phyloP scores from a whole-genome alignment of 139 green algal genomes.

The Chlorella sp. region DNA sequence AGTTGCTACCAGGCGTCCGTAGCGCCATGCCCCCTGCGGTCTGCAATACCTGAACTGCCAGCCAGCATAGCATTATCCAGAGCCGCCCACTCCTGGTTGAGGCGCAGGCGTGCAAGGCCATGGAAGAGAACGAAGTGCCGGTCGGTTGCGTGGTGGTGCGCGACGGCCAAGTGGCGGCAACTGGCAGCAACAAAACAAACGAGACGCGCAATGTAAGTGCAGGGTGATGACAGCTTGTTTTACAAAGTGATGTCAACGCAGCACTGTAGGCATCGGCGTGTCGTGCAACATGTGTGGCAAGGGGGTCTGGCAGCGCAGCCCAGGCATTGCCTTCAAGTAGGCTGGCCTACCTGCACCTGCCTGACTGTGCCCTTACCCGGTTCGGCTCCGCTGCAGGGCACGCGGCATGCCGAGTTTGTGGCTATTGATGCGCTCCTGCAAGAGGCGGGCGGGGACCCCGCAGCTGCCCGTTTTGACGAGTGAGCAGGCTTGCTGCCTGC shows the following conservation, averaged over 20 bases:
- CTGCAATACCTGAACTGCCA: too few species aligned
- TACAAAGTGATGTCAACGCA: too few species aligned
- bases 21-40: neutral
- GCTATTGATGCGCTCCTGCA: conserved; percentile 87
- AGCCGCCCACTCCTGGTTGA: neutral
- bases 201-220: conserved; percentile 80
- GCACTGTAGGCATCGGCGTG: too few species aligned
- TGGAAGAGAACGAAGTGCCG: conserved; percentile 70
- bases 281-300: too few species aligned
- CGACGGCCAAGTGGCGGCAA: conserved; percentile 59
- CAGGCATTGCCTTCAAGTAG: neutral
- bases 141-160: conserved; percentile 86
- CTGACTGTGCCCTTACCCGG: neutral
- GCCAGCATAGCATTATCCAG: too few species aligned
- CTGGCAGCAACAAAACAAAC: conserved; percentile 89
- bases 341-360: neutral
- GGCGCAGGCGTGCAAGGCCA: conserved; percentile 64
- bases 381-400: conserved; percentile 69
- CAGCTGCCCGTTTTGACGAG: conserved; percentile 51
- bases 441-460: conserved; percentile 24
- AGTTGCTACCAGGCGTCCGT: neutral
- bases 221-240: too few species aligned
- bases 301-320: too few species aligned
- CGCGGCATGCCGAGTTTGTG: conserved; percentile 93
- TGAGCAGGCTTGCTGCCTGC: conserved; percentile 19